Base-by-base conservation (phyloP, 148 eudicot species). In the Amaranthus palmeri region DNA sequence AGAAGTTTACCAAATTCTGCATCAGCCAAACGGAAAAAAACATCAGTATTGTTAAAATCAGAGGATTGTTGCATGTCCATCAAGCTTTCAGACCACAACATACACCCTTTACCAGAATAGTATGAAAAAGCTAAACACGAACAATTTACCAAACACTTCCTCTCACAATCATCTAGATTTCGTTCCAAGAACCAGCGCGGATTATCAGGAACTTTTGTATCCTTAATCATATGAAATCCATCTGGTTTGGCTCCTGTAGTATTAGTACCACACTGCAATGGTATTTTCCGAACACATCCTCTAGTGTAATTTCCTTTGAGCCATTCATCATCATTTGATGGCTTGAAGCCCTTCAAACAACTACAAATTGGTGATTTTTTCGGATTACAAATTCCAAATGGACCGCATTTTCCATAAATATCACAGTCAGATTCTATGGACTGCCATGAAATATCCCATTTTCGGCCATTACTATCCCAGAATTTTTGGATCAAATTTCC, bases 201-300 rank as follows among this genome's bases (percentile, higher is more conserved):
- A 65, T 54, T 55, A 8, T 69, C 81, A 15, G 88, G 84, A 40
- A 77, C 75, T 74, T 81, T 85, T 70, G 81, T 68, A 2, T 57
- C 64, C 15, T 64, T 74, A 43, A 76, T 42, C 68, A 41, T 73
- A 48, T 69, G 50, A 65, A 85, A 83, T 15, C 78, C 71, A 17
- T 89, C 95, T 65, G 46, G 17, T 72, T 77, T 74, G 18, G 61
- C 72, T 51, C 64, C 79, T 48, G 50, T 12, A 8, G 15, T 46
- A 0, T 40, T 70, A 54, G 36, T 25, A 25, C 36, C 84, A 81
- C 90, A 89, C 58, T 75, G 77, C 74, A 85, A 72, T 7, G n/a
- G 50, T 3, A 53, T 72, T 61, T 40, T 84, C 45, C 89, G 81
- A 15, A 48, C 71, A 76, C 91, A 89, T 59, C 95, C 95, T 61